phyloP scores from a whole-genome alignment of 176 grass and related monocot species.

The Tillandsia leiboldiana region DNA sequence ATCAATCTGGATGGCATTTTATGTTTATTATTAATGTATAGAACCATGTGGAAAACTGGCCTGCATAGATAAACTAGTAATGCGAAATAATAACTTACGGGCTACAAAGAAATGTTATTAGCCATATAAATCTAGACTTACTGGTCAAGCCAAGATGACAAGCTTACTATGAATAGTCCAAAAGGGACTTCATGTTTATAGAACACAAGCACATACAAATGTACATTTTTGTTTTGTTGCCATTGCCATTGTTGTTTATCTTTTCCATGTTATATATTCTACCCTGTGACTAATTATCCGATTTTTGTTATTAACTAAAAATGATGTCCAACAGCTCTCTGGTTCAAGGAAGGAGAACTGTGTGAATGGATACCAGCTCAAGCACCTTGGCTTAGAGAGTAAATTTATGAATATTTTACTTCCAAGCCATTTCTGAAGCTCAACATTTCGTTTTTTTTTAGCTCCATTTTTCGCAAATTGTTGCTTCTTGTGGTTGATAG shows the following conservation, averaged over 20 bases:
- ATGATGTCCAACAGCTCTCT: slow-evolving; percentile 39
- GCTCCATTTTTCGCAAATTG: not conserved
- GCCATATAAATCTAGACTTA: too few relatives aligned
- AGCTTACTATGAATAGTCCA: too few relatives aligned
- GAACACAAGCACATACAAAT: too few relatives aligned
- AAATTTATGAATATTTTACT: slow-evolving; percentile 5
- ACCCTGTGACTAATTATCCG: too few relatives aligned
- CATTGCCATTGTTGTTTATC: too few relatives aligned
- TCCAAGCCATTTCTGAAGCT: not conserved
- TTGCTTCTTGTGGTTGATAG: not conserved
- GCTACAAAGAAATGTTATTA: too few relatives aligned
- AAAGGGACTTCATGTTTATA: too few relatives aligned
- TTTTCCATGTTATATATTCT: too few relatives aligned
- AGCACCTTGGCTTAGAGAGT: slow-evolving; percentile 73
- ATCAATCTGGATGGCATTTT: not conserved
- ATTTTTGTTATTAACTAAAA: not conserved
- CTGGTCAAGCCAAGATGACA: too few relatives aligned
- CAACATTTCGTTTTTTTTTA: not conserved
- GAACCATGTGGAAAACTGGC: too few relatives aligned
- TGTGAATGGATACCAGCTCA: slow-evolving; percentile 67
- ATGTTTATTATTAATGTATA: not conserved
- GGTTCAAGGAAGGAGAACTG: slow-evolving; percentile 78
- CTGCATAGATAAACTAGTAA: not conserved
- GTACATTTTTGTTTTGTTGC: too few relatives aligned
- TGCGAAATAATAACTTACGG: too few relatives aligned